Evolutionary conservation across 2,329 filamentous ascomycete species (phyloP), one percentile per base, ranked within the genome.

Genomic region (Penicillium paneum): DNA sequence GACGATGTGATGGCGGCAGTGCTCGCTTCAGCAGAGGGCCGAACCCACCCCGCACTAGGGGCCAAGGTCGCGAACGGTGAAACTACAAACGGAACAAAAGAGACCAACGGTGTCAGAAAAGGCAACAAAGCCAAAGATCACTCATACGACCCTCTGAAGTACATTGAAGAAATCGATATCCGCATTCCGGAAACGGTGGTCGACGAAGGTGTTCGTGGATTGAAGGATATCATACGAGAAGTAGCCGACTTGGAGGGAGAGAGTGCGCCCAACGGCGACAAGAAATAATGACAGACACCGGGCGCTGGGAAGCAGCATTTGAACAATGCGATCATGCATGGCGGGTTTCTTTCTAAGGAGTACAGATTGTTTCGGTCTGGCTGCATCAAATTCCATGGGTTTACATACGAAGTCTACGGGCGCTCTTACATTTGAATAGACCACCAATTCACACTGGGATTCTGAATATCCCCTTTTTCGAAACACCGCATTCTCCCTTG

Each of bases 1-100:
- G 78, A 81, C 49, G 81, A 86, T 51, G 74, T 84, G 41, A 75
- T 83, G 67, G 76, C 75, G 17, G 75, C 78, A 29, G 78, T 86
- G 13, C 74, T 82, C 58, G 74, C 76, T 47, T 74, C 78, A 28
- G 75, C 77, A 21, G 68, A 71, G 56, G 71, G 68, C 8, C 58
- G 65, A 59, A 60, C 59, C 42, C 67, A 68, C 51, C 65, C 71
- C 26, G 69, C 63, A 49, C 63, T 67, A 8, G 58, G 55, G 34
- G 34, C 59, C 17, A 64, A 70, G 48, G 58, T 65, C 48, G 54
- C 43, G 52, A 64, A 58, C 41, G 63, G 60, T 28, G 65, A 57
- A 34, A 48, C 49, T 8, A 32, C 54, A 26, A 61, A 63, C 15
- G 61, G 61, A 11, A 43, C 56, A 19, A 45, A 55, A 46, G 55